Base-by-base conservation (phyloP, 192 early-diverging fungal genomes). In the Entomortierella chlamydospora region DNA sequence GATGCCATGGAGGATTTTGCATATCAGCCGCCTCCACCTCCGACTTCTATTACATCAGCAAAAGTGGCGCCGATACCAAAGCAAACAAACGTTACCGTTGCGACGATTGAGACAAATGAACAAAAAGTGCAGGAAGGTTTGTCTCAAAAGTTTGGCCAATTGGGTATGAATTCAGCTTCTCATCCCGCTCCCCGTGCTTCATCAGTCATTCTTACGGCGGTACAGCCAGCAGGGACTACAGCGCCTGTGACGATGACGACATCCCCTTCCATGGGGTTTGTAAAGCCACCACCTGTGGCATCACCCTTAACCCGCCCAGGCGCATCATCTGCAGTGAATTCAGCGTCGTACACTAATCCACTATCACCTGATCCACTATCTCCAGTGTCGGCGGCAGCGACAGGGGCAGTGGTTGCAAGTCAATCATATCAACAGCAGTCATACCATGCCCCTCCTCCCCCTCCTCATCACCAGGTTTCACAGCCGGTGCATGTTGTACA, bases 301-400 rank as follows among this genome's bases (percentile, higher is more conserved):
- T 42, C 17, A 26, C 50, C 57, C 10, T 61, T 43, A 0, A 63
- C 64, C 10, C 64, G 15, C 73, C 4, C 47, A 29, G 20, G 15
- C 37, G 7, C 57, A 34, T 0, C 70, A 37, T 12, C 11, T 31
- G 4, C 18, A 34, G 53, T 28, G 18, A 22, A 30, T 26, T 30
- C 64, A 43, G 15, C 28, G 15, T 39, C 53, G 13, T 57, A 17
- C 55, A 17, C 52, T 4, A 52, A 64, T 22, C 72, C 62, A n/a
- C 41, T 77, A 60, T 77, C 73, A 9, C 73, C 73, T 4, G 41
- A 64, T 22, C 72, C 62, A n/a, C 41, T 77, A 60, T 77, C 73
- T 3, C 73, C 73, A 10, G 45, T 68, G 28, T 63, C 74, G 18
- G 53, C 67, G 1, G 73, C 73, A 22, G 73, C 73, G 23, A 69